phyloP scores from a whole-genome alignment of 305 asterid species.

The Vinca major region DNA sequence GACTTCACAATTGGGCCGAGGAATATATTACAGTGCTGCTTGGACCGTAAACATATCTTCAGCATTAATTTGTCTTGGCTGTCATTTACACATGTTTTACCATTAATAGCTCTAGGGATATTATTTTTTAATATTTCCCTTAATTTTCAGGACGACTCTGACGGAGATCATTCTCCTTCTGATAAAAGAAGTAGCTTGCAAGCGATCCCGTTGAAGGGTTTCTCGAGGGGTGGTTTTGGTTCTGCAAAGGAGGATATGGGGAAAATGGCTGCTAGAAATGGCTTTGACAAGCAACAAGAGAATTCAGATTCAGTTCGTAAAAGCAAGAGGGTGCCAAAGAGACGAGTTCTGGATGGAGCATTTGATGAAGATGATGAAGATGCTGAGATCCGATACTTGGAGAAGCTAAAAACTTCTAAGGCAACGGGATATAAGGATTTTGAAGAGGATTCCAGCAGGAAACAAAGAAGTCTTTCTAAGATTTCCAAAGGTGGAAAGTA shows the following conservation, averaged over 20 bases:
- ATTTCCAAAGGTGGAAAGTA: constrained; percentile 31
- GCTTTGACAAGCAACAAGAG: constrained; percentile 42
- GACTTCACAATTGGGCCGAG: not conserved
- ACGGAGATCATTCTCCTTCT: constrained; percentile 35
- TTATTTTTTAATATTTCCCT: constrained; percentile 19
- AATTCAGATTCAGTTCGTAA: constrained; percentile 64
- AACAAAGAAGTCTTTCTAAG: constrained; percentile 28
- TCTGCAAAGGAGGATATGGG: constrained; percentile 50
- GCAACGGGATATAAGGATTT: constrained; percentile 36
- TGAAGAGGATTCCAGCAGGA: constrained; percentile 43
- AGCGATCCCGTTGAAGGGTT: constrained; percentile 55
- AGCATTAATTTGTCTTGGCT: constrained; percentile 25
- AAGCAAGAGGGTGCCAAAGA: constrained; percentile 68
- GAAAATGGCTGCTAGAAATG: constrained; percentile 29
- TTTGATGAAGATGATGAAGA: constrained; percentile 63
- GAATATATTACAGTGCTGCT: constrained; percentile 9
- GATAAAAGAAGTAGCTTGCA: constrained; percentile 49
- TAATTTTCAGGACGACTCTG: constrained; percentile 50
- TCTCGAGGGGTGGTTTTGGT: constrained; percentile 38
- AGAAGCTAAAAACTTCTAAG: constrained; percentile 67
- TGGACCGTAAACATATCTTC: constrained; percentile 24
- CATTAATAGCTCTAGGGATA: not conserved
- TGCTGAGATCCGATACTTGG: constrained; percentile 82
- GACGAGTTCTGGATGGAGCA: constrained; percentile 42
- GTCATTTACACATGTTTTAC: constrained; percentile 18